Evolutionary conservation across 1,284 basidiomycete species (phyloP).

Genomic region (Sporisorium graminicola): DNA sequence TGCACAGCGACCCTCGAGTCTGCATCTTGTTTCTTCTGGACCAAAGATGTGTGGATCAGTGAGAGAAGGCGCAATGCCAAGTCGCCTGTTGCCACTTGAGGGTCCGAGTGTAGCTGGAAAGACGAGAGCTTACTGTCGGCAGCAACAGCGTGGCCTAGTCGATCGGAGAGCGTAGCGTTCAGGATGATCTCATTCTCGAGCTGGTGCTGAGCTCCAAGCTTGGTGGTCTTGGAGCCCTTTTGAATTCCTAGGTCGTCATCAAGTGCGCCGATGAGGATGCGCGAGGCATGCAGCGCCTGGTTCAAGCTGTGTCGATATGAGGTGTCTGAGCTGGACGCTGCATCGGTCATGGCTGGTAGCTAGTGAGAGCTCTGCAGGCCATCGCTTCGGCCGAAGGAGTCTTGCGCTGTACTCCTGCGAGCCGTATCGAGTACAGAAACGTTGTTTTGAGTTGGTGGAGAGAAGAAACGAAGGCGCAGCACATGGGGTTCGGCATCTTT

Average conservation of each 20-base stretch:
- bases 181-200: slow-evolving; percentile 18
- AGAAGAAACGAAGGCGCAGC: not conserved
- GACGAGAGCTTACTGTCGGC: slow-evolving; percentile 23
- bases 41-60: slow-evolving; percentile 21
- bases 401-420: not conserved
- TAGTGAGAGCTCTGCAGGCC: not conserved
- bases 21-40: slow-evolving; percentile 32
- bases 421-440: not conserved
- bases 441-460: not conserved
- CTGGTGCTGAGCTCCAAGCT: slow-evolving; percentile 28
- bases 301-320: slow-evolving; percentile 44
- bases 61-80: slow-evolving; percentile 31
- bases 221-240: slow-evolving; percentile 25
- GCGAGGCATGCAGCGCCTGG: slow-evolving; percentile 29
- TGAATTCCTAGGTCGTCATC: slow-evolving; percentile 43
- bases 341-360: slow-evolving; percentile 21
- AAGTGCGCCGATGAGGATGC: slow-evolving; percentile 36
- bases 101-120: slow-evolving; percentile 11
- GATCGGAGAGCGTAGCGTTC: slow-evolving; percentile 25
- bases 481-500: slow-evolving; percentile 21
- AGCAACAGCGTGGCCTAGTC: slow-evolving; percentile 13
- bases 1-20: slow-evolving; percentile 23
- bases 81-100: slow-evolving; percentile 37
- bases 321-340: slow-evolving; percentile 20
- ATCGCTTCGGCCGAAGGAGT: not conserved